phyloP scores from a whole-genome alignment of 441 rosid genomes.

The Arabidopsis hybrid region DNA sequence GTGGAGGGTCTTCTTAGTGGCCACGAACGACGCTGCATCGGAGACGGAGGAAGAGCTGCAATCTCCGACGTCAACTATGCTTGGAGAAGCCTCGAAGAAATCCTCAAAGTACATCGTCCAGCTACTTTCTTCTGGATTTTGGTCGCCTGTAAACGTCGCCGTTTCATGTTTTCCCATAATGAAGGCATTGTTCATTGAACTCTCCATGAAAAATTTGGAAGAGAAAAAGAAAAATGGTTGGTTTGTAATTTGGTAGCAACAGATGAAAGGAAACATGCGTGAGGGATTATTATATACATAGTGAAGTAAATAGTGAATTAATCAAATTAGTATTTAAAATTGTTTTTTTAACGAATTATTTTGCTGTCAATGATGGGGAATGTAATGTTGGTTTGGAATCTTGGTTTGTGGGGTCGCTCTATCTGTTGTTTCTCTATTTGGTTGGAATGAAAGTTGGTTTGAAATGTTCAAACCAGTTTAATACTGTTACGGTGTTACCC shows the following conservation, averaged over 20 bases:
- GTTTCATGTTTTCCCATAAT: conserved; percentile 17
- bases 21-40: conserved; percentile 42
- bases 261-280: conserved; percentile 30
- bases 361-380: conserved; percentile 44
- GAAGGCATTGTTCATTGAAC: conserved; percentile 34
- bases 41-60: conserved; percentile 36
- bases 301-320: not conserved
- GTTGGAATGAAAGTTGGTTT: conserved; percentile 36
- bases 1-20: conserved; percentile 20
- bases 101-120: conserved; percentile 50
- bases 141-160: conserved; percentile 19
- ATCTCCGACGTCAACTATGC: conserved; percentile 29
- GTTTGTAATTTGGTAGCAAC: conserved; percentile 33
- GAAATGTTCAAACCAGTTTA: conserved; percentile 32
- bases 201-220: conserved; percentile 35
- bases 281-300: conserved; percentile 36
- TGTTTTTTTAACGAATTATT: conserved; percentile 2
- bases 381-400: conserved; percentile 42
- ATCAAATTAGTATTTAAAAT: not conserved
- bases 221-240: not conserved
- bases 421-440: conserved; percentile 24
- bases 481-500: not conserved
- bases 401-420: conserved; percentile 40
- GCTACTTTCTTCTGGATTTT: conserved; percentile 42
- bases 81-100: conserved; percentile 36